These are phyloP conservation scores for Tephrocybe rancida DNA, from an alignment of 768 basidiomycete genomes.

Conservation along the genomic window DNA sequence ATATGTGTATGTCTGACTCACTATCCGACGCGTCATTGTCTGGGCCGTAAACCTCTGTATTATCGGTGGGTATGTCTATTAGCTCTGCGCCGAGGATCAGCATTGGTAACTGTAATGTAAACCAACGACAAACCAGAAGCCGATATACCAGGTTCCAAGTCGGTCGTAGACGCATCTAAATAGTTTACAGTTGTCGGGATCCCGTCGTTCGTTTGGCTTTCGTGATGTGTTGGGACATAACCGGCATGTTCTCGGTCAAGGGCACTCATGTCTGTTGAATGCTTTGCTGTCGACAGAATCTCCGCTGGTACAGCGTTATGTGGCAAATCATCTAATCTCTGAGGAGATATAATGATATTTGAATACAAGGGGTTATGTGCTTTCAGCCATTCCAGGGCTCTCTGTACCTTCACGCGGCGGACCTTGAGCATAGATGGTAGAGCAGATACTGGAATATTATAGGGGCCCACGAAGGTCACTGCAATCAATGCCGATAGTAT, in stretches of 20 bases:
- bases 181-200: not conserved
- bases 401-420: constrained; percentile 23
- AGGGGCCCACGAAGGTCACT: constrained; percentile 35
- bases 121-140: no score
- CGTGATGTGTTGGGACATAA: constrained; percentile 35
- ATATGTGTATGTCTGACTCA: no score
- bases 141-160: no score
- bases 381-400: constrained; percentile 38
- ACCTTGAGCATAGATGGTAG: constrained; percentile 33
- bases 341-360: constrained; percentile 16
- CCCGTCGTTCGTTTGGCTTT: constrained; percentile 21
- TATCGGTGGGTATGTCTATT: no score
- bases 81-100: no score
- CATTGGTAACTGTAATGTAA: no score
- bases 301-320: not conserved
- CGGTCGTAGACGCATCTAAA: no score
- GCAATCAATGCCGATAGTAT: constrained; percentile 33
- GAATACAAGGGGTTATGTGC: constrained; percentile 34
- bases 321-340: not conserved
- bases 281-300: constrained; percentile 16
- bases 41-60: no score
- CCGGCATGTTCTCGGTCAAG: constrained; percentile 28
- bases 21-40: no score
- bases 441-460: constrained; percentile 5
- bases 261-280: not conserved